These are phyloP conservation scores for Castanopsis chinensis DNA, from an alignment of 306 rosid species.

Conservation along the genomic window DNA sequence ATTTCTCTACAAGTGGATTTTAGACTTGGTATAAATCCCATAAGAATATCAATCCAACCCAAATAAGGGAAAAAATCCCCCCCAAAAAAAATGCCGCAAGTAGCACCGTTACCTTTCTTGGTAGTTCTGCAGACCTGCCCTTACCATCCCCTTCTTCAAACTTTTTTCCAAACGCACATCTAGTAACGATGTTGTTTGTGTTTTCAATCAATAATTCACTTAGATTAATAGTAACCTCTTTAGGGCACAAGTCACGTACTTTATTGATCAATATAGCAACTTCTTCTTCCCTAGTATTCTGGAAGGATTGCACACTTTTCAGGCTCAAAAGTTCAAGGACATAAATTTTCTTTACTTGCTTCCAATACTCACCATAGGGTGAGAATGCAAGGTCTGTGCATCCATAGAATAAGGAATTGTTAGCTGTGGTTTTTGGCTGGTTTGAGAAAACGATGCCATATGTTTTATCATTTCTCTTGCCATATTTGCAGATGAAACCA, in stretches of 20 bases:
- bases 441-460: conserved; percentile 22
- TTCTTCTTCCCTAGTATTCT: conserved; percentile 14
- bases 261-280: background rate
- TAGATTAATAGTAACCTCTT: background rate
- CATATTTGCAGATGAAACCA: conserved; percentile 34
- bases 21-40: conserved; percentile 2
- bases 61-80: conserved; percentile 12
- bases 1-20: background rate
- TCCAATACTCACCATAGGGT: conserved; percentile 24
- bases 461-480: conserved; percentile 21
- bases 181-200: background rate
- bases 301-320: background rate
- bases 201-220: background rate
- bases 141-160: conserved; percentile 1
- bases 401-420: conserved; percentile 4
- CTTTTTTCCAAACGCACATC: conserved; percentile 9
- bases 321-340: conserved; percentile 9
- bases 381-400: conserved; percentile 11
- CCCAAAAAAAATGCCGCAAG: background rate
- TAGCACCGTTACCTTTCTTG: background rate
- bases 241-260: background rate
- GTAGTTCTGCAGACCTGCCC: background rate
- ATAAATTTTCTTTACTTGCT: background rate
- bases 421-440: conserved; percentile 15
- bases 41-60: conserved; percentile 32